These are phyloP conservation scores for Geotrichum bryndzae DNA, from an alignment of 1,139 yeast species.

Conservation along the genomic window DNA sequence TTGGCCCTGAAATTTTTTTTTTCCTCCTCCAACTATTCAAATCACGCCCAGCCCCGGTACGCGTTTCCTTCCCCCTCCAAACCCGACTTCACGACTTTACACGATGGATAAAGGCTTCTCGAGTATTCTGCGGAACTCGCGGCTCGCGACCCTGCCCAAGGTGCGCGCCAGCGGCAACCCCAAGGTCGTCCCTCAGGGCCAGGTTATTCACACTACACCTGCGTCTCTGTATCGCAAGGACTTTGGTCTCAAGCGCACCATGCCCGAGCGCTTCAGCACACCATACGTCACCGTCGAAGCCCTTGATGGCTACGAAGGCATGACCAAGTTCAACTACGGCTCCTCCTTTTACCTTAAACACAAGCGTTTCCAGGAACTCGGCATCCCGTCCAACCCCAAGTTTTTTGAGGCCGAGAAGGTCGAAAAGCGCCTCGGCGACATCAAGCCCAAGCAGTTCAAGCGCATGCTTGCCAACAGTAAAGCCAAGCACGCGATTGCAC, in stretches of 20 bases:
- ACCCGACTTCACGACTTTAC: background rate
- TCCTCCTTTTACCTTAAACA: conserved; percentile 47
- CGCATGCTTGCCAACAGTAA: too few species aligned
- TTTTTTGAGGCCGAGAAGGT: background rate
- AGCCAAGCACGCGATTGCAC: too few species aligned
- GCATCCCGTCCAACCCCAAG: conserved; percentile 36
- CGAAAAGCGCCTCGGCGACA: too few species aligned
- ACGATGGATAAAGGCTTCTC: conserved; percentile 17
- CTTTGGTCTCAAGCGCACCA: conserved; percentile 57
- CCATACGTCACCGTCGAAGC: conserved; percentile 46
- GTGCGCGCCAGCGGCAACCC: conserved; percentile 19
- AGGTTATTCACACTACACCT: conserved; percentile 52
- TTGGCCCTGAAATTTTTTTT: too few species aligned
- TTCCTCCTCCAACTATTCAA: too few species aligned
- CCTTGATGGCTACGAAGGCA: conserved; percentile 47
- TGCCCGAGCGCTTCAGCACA: conserved; percentile 47
- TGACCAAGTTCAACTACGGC: conserved; percentile 48
- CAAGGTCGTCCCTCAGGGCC: conserved; percentile 45
- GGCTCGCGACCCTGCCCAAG: conserved; percentile 24
- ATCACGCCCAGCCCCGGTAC: too few species aligned
- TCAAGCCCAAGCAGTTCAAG: too few species aligned
- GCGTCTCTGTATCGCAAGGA: conserved; percentile 51
- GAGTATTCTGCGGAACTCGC: conserved; percentile 30
- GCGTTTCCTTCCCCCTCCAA: too few species aligned
- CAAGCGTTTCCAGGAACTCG: conserved; percentile 49